These are phyloP conservation scores for Mrakiaceae sp. DNA, from an alignment of 1,284 basidiomycete genomes.

Conservation along the genomic window DNA sequence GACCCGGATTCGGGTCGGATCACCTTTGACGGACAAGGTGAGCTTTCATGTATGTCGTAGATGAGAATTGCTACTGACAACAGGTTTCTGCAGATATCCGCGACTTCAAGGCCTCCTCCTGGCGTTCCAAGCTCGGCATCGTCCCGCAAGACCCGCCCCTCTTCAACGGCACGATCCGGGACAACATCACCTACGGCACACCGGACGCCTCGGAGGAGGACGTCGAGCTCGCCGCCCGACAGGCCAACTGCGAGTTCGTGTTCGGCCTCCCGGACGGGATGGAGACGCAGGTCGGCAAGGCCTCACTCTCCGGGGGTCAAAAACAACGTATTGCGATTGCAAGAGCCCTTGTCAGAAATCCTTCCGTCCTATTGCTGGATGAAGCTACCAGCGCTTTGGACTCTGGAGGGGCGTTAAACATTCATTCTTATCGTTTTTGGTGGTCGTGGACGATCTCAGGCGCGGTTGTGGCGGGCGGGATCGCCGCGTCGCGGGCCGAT, in stretches of 20 bases:
- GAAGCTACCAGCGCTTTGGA: neutral
- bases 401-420: too few relatives aligned
- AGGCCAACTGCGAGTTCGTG: slow-evolving; percentile 93
- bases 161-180: slow-evolving; percentile 64
- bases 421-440: too few relatives aligned
- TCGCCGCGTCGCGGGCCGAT: too few relatives aligned
- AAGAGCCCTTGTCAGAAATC: neutral
- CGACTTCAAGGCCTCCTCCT: slow-evolving; percentile 67
- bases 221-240: slow-evolving; percentile 73
- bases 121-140: slow-evolving; percentile 75
- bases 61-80: neutral
- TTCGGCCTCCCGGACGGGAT: slow-evolving; percentile 79
- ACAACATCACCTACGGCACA: slow-evolving; percentile 85
- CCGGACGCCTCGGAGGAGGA: slow-evolving; percentile 60
- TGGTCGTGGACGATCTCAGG: too few relatives aligned
- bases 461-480: too few relatives aligned
- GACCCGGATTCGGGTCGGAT: slow-evolving; percentile 74
- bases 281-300: slow-evolving; percentile 47
- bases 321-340: slow-evolving; percentile 30
- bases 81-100: slow-evolving; percentile 51
- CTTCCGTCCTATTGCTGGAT: neutral
- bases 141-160: slow-evolving; percentile 57
- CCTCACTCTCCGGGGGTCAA: slow-evolving; percentile 38
- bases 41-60: slow-evolving; percentile 15
- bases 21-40: slow-evolving; percentile 75